Evolutionary conservation across 2,329 filamentous ascomycete genomes (phyloP).

Genomic region (Penicillium vulpinum): DNA sequence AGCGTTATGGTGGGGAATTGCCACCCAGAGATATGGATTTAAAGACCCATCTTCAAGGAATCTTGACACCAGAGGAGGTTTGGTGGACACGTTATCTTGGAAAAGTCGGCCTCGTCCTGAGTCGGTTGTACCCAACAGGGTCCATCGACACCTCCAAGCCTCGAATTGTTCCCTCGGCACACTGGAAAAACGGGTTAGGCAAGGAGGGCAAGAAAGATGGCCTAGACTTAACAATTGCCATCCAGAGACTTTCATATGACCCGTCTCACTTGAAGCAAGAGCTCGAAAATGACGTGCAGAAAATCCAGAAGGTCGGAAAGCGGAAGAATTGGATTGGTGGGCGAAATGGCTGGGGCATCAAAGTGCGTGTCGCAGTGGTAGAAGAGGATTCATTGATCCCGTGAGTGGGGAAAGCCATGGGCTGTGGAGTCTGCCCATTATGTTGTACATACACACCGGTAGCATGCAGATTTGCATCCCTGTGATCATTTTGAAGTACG

Average conservation of each 20-base stretch:
- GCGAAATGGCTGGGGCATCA: conserved; percentile 30
- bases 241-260: conserved; percentile 27
- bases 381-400: conserved; percentile 18
- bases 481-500: too few relatives aligned
- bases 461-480: background rate
- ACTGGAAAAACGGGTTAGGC: conserved; percentile 33
- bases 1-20: conserved; percentile 36
- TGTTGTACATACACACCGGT: background rate
- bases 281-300: conserved; percentile 26
- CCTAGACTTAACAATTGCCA: conserved; percentile 26
- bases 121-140: conserved; percentile 35
- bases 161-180: conserved; percentile 28
- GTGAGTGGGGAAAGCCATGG: background rate
- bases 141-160: conserved; percentile 26
- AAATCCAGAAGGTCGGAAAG: conserved; percentile 38
- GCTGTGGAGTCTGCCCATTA: background rate
- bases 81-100: conserved; percentile 40
- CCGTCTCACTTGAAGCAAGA: conserved; percentile 27
- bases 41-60: conserved; percentile 28
- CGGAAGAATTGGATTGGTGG: conserved; percentile 41
- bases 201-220: conserved; percentile 35
- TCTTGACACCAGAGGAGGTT: conserved; percentile 35
- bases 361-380: conserved; percentile 20
- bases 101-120: conserved; percentile 31
- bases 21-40: conserved; percentile 35